phyloP scores from a whole-genome alignment of 805 yeast genomes.

The Kodamaea nitidulidarum region DNA sequence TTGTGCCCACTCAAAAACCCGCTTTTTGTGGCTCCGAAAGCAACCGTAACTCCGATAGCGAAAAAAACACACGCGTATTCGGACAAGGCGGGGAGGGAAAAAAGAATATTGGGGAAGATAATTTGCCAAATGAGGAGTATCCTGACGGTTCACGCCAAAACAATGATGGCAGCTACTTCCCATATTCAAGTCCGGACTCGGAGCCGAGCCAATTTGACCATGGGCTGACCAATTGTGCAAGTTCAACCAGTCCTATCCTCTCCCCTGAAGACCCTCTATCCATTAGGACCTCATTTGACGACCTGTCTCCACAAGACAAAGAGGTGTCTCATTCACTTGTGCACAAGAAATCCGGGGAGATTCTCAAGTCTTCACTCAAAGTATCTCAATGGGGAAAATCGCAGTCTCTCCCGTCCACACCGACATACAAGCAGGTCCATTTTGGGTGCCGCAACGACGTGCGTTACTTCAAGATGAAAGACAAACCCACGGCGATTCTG shows the following conservation, averaged over 20 bases:
- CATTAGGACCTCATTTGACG: background rate
- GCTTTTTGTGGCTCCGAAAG: slow-evolving; percentile 1
- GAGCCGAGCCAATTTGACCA: too few relatives aligned
- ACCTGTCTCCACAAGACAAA: background rate
- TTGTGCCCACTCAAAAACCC: too few relatives aligned
- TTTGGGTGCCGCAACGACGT: slow-evolving; percentile 68
- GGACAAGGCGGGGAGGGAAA: background rate
- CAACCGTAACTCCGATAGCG: slow-evolving; percentile 2
- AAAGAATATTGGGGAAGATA: background rate
- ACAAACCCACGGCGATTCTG: slow-evolving; percentile 73
- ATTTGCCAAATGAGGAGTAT: background rate
- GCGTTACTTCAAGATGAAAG: slow-evolving; percentile 66
- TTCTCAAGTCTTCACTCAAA: slow-evolving; percentile 71
- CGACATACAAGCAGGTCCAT: slow-evolving; percentile 70
- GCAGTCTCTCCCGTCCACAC: slow-evolving; percentile 44
- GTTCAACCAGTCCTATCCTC: too few relatives aligned
- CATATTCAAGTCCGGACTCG: background rate
- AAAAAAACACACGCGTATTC: background rate
- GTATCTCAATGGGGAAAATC: slow-evolving; percentile 29
- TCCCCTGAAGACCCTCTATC: too few relatives aligned
- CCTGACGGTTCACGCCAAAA: background rate
- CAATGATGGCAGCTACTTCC: slow-evolving; percentile 7
- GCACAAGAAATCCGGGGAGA: slow-evolving; percentile 85
- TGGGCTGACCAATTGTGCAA: too few relatives aligned
- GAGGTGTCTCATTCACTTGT: slow-evolving; percentile 33